A percentile compares a stretch with the other conserved stretches of the same genome.
These are phyloP conservation scores for Populus nigra DNA, from an alignment of 345 rosid species.

Conservation along the genomic window DNA sequence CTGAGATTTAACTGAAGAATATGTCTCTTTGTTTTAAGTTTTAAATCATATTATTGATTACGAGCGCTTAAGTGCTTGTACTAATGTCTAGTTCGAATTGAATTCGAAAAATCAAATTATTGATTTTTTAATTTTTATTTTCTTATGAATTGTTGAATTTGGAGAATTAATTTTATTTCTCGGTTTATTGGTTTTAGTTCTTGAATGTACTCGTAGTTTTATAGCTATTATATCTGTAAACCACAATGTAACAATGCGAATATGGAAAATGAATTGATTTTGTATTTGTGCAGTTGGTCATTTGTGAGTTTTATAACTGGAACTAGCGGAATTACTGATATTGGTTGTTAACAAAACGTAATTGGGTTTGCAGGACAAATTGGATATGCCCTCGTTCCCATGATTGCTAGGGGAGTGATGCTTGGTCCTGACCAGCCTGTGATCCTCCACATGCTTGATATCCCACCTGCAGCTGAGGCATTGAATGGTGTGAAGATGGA, in stretches of 20 bases:
- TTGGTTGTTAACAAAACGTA: neutral
- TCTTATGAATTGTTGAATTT: too few species aligned
- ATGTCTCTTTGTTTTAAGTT: neutral
- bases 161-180: neutral
- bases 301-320: too few species aligned
- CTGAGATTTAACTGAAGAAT: neutral
- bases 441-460: slow-evolving; percentile 98
- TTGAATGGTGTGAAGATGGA: slow-evolving; percentile 98
- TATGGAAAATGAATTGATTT: neutral
- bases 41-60: neutral
- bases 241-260: neutral
- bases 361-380: slow-evolving; percentile 74
- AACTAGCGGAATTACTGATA: too few species aligned
- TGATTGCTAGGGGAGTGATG: slow-evolving; percentile 99
- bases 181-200: neutral
- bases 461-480: slow-evolving; percentile 96
- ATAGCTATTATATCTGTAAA: neutral
- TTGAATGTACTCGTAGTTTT: neutral
- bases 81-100: too few species aligned
- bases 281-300: too few species aligned
- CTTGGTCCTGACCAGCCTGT: slow-evolving; percentile 98
- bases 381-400: slow-evolving; percentile 98
- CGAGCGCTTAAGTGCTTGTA: neutral
- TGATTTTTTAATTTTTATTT: too few species aligned
- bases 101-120: too few species aligned